Base-by-base conservation (phyloP, 75 land plant genomes). In the Larix kaempferi region DNA sequence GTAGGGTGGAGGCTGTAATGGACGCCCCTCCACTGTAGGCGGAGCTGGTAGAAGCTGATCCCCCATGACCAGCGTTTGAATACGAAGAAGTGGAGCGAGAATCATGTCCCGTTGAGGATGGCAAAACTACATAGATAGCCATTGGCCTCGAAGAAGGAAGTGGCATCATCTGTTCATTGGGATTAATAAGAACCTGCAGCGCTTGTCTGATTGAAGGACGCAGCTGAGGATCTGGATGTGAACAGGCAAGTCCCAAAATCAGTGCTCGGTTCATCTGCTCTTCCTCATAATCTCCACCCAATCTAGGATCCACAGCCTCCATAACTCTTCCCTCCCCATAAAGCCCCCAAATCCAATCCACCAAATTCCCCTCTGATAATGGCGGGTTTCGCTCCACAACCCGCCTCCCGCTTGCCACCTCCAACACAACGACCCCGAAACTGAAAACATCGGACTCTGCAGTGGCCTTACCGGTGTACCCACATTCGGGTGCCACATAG, bases 251-350 rank as follows among this genome's bases (percentile, higher is more conserved):
- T 23, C 64, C 64, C 64, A 61, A 61, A n/a, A 61, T 23, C 64
- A 61, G 23, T 23, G 10, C 29, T 23, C 64, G 22, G 6, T 22
- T 8, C 22, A 61, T 61, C 25, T 61, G 25, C 29, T 61, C 25
- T 23, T 11, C 11, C 3, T 61, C 64, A 10, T 6, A n/a, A n/a
- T 61, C 13, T 4, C 16, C 56, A 16, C 5, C 56, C 33, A 91
- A 74, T 21, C 66, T 80, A 11, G 76, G 62, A 72, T 91, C 93
- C 16, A 73, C 80, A 1, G 87, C 89, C 26, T 81, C 79, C n/a
- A 84, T 27, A 0, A 86, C 26, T 19, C 17, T 61, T 5, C 76
- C 79, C 17, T 26, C 58, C 16, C 82, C 84, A 26, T 82, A 78
- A 6, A 82, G 73, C 4, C 52, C 64, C 64, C 64, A 61, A n/a